phyloP scores from a whole-genome alignment of 306 rosid species.

The Leucaena leucocephala region DNA sequence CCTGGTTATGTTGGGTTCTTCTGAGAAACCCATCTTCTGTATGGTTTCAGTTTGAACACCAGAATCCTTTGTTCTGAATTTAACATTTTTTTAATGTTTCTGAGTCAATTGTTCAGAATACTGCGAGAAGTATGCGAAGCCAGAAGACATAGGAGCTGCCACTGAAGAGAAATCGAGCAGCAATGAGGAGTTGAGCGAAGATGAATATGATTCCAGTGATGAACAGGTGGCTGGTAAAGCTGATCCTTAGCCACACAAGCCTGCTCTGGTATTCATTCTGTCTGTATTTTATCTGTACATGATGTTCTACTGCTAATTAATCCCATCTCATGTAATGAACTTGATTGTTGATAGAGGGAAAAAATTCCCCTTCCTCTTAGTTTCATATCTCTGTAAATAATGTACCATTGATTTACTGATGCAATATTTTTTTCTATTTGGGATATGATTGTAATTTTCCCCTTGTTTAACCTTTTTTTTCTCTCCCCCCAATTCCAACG shows the following conservation, averaged over 20 bases:
- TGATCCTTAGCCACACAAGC: constrained; percentile 43
- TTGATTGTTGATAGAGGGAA: constrained; percentile 45
- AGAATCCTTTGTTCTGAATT: constrained; percentile 1
- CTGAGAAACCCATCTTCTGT: neutral
- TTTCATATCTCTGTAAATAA: constrained; percentile 54
- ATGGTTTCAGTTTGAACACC: neutral
- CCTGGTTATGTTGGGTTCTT: neutral
- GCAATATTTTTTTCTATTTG: constrained; percentile 29
- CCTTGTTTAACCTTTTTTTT: no score
- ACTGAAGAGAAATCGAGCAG: constrained; percentile 49
- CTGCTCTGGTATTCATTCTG: constrained; percentile 8
- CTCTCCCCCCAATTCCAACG: no score
- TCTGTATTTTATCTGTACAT: constrained; percentile 45
- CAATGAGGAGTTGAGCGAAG: constrained; percentile 52
- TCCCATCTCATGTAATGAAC: constrained; percentile 48
- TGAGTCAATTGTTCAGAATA: constrained; percentile 40
- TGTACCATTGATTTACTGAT: constrained; percentile 45
- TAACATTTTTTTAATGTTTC: constrained; percentile 1
- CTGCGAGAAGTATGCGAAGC: constrained; percentile 53
- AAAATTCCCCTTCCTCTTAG: constrained; percentile 40
- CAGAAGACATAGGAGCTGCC: constrained; percentile 46
- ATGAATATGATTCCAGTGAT: constrained; percentile 50
- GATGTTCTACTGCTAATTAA: constrained; percentile 43
- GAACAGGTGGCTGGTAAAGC: constrained; percentile 58
- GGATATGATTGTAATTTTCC: no score